Conservation (phyloP, 2,329 filamentous ascomycete genomes). For the Sclerotinia trifoliorum region DNA sequence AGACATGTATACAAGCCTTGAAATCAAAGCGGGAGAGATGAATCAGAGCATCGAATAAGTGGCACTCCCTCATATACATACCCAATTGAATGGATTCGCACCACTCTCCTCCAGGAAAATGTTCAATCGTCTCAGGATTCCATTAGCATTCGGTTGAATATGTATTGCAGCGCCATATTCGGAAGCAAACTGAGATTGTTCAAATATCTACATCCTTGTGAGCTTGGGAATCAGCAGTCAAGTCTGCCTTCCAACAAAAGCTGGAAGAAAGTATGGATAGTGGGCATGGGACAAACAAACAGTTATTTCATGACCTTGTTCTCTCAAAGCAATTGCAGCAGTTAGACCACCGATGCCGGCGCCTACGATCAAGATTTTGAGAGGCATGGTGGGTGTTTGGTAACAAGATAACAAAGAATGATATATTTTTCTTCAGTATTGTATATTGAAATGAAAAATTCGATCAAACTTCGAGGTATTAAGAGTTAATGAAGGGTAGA, state of each 20-base stretch:
- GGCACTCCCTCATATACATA: not conserved
- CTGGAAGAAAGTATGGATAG: not conserved
- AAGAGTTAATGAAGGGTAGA: not conserved
- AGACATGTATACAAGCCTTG: not conserved
- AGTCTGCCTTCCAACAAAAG: not conserved
- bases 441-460: not conserved
- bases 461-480: not conserved
- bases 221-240: not conserved
- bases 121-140: slow-evolving; percentile 50
- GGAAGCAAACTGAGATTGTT: slow-evolving; percentile 55
- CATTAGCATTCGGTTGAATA: slow-evolving; percentile 60
- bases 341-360: slow-evolving; percentile 60
- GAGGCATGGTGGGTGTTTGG: not conserved
- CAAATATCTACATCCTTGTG: slow-evolving; percentile 46
- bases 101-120: slow-evolving; percentile 44
- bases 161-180: slow-evolving; percentile 63
- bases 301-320: slow-evolving; percentile 47
- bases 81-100: slow-evolving; percentile 29
- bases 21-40: not conserved
- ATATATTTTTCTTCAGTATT: not conserved
- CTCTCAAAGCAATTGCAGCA: slow-evolving; percentile 58
- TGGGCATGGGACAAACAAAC: not conserved
- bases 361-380: slow-evolving; percentile 50
- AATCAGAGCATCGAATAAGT: not conserved
- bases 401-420: not conserved